phyloP scores from a whole-genome alignment of 768 basidiomycete species.

The Termitomyces sp. region DNA sequence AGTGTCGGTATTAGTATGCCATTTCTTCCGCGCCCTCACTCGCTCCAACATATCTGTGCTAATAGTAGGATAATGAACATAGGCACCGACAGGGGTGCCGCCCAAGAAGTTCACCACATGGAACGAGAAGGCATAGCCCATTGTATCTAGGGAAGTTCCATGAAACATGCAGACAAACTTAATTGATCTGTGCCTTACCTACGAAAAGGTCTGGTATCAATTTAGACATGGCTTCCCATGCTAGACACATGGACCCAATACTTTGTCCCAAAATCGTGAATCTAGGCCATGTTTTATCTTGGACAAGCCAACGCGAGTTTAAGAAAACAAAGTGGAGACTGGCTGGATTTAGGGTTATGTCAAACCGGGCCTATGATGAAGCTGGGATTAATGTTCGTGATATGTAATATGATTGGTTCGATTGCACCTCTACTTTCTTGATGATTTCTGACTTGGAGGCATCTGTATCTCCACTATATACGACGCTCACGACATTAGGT shows the following conservation, averaged over 20 bases:
- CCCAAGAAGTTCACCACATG: constrained; percentile 67
- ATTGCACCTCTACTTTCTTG: constrained; percentile 67
- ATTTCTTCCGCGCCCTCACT: constrained; percentile 53
- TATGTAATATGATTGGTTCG: background rate
- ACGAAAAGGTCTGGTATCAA: constrained; percentile 90
- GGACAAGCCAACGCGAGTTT: constrained; percentile 62
- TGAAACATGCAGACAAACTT: constrained; percentile 3
- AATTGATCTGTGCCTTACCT: constrained; percentile 43
- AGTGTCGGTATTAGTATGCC: constrained; percentile 58
- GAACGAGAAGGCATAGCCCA: constrained; percentile 97
- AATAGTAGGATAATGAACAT: constrained; percentile 96
- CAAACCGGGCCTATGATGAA: constrained; percentile 65
- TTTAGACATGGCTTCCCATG: constrained; percentile 74
- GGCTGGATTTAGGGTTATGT: constrained; percentile 63
- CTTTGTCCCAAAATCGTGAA: constrained; percentile 94
- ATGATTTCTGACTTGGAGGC: constrained; percentile 80
- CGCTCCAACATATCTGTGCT: constrained; percentile 91
- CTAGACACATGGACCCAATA: constrained; percentile 80
- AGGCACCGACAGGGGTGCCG: constrained; percentile 76
- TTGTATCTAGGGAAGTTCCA: constrained; percentile 65
- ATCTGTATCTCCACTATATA: constrained; percentile 89
- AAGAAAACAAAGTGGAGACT: constrained; percentile 84
- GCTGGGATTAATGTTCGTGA: background rate
- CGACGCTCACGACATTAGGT: constrained; percentile 62
- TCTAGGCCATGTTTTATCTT: constrained; percentile 80